A percentile compares a stretch with the other conserved stretches of the same genome.
These are phyloP conservation scores for Vanderwaltozyma verrucispora DNA, from an alignment of 805 yeast species.

Conservation along the genomic window DNA sequence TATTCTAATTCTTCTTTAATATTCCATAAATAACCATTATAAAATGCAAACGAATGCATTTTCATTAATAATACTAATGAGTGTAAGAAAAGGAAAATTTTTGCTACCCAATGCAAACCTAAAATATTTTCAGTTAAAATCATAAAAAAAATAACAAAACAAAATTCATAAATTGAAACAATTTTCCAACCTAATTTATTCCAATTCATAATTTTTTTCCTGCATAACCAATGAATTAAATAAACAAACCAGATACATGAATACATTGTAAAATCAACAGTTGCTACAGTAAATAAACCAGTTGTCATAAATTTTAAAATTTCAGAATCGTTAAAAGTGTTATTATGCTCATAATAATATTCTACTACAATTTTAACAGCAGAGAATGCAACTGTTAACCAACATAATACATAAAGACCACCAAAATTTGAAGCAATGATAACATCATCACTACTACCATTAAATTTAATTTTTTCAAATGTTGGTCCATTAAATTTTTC, in stretches of 20 bases:
- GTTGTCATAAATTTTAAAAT: slow-evolving; percentile 47
- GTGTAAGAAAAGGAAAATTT: slow-evolving; percentile 75
- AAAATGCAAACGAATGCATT: slow-evolving; percentile 86
- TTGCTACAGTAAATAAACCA: slow-evolving; percentile 57
- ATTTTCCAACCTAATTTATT: slow-evolving; percentile 48
- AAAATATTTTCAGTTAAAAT: slow-evolving; percentile 41
- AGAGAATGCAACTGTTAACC: slow-evolving; percentile 56
- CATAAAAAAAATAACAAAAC: slow-evolving; percentile 43
- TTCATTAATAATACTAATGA: slow-evolving; percentile 86
- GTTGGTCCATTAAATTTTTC: slow-evolving; percentile 24
- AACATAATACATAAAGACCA: slow-evolving; percentile 73
- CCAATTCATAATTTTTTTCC: slow-evolving; percentile 47
- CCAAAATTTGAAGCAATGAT: slow-evolving; percentile 34
- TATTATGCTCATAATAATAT: slow-evolving; percentile 36
- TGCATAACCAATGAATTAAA: slow-evolving; percentile 46
- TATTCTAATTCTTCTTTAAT: slow-evolving; percentile 44
- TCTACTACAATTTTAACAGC: slow-evolving; percentile 44
- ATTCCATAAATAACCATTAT: slow-evolving; percentile 81
- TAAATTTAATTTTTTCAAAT: slow-evolving; percentile 11
- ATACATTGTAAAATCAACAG: slow-evolving; percentile 72
- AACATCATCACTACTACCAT: slow-evolving; percentile 1
- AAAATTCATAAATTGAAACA: slow-evolving; percentile 47
- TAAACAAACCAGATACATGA: slow-evolving; percentile 50
- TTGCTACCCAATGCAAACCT: slow-evolving; percentile 78
- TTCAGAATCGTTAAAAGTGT: slow-evolving; percentile 35